Evolutionary conservation across 768 basidiomycete genomes (phyloP).

Genomic region (Leucosporidium scottii): DNA sequence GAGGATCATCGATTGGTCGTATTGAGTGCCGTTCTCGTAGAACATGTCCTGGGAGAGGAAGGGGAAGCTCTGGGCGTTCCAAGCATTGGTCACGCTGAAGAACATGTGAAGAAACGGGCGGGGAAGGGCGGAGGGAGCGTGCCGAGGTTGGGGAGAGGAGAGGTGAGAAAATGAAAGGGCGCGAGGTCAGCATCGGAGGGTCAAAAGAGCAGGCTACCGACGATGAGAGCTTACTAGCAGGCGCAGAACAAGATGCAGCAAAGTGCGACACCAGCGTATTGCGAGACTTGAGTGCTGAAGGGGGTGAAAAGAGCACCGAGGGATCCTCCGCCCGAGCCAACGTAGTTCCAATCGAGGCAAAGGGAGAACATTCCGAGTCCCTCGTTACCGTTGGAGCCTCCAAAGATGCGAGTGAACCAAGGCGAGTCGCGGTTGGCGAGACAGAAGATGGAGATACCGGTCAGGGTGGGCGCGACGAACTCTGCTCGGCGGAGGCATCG

Average conservation of each 20-base stretch:
- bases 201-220: no score
- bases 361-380: constrained; percentile 37
- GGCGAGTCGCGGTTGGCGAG: constrained; percentile 38
- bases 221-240: no score
- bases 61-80: constrained; percentile 40
- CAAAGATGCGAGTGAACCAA: constrained; percentile 45
- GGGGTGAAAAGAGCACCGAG: constrained; percentile 38
- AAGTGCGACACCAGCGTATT: constrained; percentile 31
- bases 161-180: background rate
- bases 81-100: constrained; percentile 29
- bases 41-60: constrained; percentile 41
- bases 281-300: constrained; percentile 37
- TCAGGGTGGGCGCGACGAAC: constrained; percentile 34
- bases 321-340: background rate
- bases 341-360: background rate
- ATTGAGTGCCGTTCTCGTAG: constrained; percentile 35
- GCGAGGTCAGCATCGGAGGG: no score
- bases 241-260: constrained; percentile 36
- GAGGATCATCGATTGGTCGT: constrained; percentile 36
- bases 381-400: constrained; percentile 45
- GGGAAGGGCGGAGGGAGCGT: no score
- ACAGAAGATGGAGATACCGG: constrained; percentile 41
- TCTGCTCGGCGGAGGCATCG: constrained; percentile 20
- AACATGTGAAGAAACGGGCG: no score
- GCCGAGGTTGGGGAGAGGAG: no score